Conservation (phyloP, 345 rosid species). For the Citrus trifoliata region DNA sequence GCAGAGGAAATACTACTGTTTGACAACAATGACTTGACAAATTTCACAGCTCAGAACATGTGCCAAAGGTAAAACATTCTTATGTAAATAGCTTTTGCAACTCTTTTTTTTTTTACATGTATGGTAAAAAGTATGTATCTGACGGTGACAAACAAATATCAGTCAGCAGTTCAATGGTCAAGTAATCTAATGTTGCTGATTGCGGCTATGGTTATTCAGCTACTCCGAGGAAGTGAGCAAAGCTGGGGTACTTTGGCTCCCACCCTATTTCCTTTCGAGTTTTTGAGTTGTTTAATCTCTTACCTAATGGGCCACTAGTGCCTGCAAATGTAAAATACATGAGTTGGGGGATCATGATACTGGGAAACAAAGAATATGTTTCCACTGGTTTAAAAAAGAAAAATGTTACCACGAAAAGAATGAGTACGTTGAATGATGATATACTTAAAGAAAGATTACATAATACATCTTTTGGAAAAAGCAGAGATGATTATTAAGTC, state of each 20-base stretch:
- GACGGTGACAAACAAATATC: background rate
- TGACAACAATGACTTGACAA: background rate
- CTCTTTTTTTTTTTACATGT: background rate
- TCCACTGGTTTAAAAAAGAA: background rate
- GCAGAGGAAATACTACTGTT: background rate
- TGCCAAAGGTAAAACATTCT: background rate
- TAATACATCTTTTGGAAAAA: background rate
- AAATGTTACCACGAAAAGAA: background rate
- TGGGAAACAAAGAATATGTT: background rate
- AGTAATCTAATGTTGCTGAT: background rate
- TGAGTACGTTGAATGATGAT: background rate
- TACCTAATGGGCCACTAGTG: constrained; percentile 74
- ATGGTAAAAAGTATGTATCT: background rate
- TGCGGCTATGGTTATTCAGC: constrained; percentile 24
- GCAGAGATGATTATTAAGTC: background rate
- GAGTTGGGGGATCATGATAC: background rate
- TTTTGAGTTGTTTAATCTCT: constrained; percentile 72
- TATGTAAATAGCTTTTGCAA: background rate
- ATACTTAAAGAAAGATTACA: background rate
- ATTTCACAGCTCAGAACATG: background rate
- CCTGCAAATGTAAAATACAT: constrained; percentile 46
- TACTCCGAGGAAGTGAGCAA: constrained; percentile 69
- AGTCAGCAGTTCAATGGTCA: background rate
- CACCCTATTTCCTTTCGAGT: constrained; percentile 78
- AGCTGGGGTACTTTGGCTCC: constrained; percentile 89